Conservation (phyloP, 371 early-diverging fungal genomes). For the Saksenaea vasiformis region DNA sequence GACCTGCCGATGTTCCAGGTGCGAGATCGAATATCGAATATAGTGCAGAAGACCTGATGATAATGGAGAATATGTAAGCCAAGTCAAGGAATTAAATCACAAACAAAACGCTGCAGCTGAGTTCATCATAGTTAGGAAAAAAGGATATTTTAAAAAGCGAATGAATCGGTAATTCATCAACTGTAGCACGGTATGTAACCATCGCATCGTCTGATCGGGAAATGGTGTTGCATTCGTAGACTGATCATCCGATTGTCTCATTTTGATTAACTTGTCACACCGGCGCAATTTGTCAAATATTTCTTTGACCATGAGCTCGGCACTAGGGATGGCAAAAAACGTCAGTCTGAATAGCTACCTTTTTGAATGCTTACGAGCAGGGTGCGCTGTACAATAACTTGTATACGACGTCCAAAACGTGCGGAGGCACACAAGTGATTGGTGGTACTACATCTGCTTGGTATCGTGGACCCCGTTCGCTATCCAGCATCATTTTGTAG, state of each 20-base stretch:
- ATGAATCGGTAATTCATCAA: slow-evolving; percentile 73
- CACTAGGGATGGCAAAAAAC: slow-evolving; percentile 21
- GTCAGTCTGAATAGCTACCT: too few species aligned
- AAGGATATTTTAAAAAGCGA: slow-evolving; percentile 51
- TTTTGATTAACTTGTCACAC: slow-evolving; percentile 64
- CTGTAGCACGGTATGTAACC: slow-evolving; percentile 79
- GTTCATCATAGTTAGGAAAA: slow-evolving; percentile 5
- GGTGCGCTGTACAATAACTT: slow-evolving; percentile 78
- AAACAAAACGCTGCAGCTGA: not conserved
- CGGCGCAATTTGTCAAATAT: slow-evolving; percentile 74
- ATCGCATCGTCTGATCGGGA: slow-evolving; percentile 62
- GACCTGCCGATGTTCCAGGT: slow-evolving; percentile 66
- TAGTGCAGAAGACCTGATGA: slow-evolving; percentile 63
- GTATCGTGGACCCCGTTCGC: slow-evolving; percentile 67
- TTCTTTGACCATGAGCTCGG: slow-evolving; percentile 75
- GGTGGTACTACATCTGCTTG: slow-evolving; percentile 43
- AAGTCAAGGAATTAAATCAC: slow-evolving; percentile 34
- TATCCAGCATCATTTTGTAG: slow-evolving; percentile 82
- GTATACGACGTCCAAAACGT: slow-evolving; percentile 76
- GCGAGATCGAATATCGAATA: slow-evolving; percentile 61
- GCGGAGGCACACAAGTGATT: slow-evolving; percentile 73
- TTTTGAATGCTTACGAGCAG: slow-evolving; percentile 58
- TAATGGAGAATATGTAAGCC: slow-evolving; percentile 38
- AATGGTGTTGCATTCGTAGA: slow-evolving; percentile 20
- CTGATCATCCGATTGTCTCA: slow-evolving; percentile 18